Evolutionary conservation across 768 basidiomycete genomes (phyloP), one percentile per base, ranked within the genome.

Genomic region (Postia placenta): DNA sequence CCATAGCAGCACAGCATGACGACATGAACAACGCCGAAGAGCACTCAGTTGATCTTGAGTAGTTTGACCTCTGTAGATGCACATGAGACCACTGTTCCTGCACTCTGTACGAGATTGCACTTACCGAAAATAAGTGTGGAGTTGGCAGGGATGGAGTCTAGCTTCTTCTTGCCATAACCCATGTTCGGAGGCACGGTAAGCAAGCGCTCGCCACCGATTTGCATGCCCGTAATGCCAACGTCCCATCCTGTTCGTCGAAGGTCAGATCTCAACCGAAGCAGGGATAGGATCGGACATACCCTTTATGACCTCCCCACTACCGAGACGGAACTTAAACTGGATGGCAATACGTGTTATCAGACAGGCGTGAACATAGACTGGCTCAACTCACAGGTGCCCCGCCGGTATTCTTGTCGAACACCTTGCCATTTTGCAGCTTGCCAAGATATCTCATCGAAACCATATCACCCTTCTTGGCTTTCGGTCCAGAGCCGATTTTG

Each of bases 371-470:
- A 47, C n/a, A 6, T 7, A 40, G 20, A 52, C 19, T 12, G 36
- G 4, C 30, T 44, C 23, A 20, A 69, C 84, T 61, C 62, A 95
- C 89, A 22, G 92, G 91, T 59, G 86, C 85, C 57, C 94, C 94
- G 65, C 82, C 85, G 56, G 74, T 78, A 66, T 92, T 92, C 56
- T 76, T 72, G 69, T 93, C 91, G 56, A 92, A 92, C 17, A 82
- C 55, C 57, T 80, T 84, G 57, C 86, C 87, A 52, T 83, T 80
- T 45, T 70, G 65, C 37, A 96, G 74, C 71, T 93, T 95, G 56
- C 95, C 95, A 58, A 98, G 84, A 68, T 97, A 98, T 49, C 95
- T 75, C 85, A 98, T 89, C 47, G 72, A 73, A 42, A 96, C 76
- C 37, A 72, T 83, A 68, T 85, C 82, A 14, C 94, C 94, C 48